phyloP scores from a whole-genome alignment of 805 yeast species.

The Zygoascus bituminiphila region DNA sequence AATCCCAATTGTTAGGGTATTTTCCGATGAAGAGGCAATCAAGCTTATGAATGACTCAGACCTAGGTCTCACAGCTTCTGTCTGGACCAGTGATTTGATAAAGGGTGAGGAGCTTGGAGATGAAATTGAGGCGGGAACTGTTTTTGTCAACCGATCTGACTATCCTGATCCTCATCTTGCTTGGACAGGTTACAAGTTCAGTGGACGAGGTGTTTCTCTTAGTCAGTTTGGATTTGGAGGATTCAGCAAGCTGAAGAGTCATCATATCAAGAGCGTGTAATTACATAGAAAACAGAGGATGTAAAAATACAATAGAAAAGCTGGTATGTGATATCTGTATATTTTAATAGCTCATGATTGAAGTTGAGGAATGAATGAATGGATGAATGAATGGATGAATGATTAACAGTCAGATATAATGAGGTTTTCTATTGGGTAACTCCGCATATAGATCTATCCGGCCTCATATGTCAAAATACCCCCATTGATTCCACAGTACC shows the following conservation, averaged over 20 bases:
- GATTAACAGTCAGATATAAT: too few relatives aligned
- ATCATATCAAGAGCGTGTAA: constrained; percentile 23
- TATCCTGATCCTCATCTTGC: constrained; percentile 59
- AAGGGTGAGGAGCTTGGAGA: constrained; percentile 59
- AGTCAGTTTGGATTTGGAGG: constrained; percentile 54
- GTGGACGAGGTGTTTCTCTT: constrained; percentile 66
- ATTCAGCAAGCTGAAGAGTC: constrained; percentile 28
- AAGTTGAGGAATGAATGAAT: too few relatives aligned
- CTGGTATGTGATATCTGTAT: too few relatives aligned
- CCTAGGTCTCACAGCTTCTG: constrained; percentile 83
- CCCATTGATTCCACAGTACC: too few relatives aligned
- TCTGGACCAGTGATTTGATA: constrained; percentile 64
- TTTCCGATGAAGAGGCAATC: constrained; percentile 65
- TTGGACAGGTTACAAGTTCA: constrained; percentile 66
- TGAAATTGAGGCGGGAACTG: constrained; percentile 54
- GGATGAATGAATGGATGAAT: too few relatives aligned
- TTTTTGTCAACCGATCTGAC: constrained; percentile 57
- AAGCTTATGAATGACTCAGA: constrained; percentile 65
- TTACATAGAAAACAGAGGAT: too few relatives aligned
- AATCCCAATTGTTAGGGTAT: constrained; percentile 65
- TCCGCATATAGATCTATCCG: too few relatives aligned
- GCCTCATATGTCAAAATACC: too few relatives aligned
- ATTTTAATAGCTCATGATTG: too few relatives aligned
- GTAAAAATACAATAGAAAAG: too few relatives aligned
- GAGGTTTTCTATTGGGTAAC: too few relatives aligned